A percentile compares a stretch with the other conserved stretches of the same genome.
These are phyloP conservation scores for Clarireedia homoeocarpa DNA, from an alignment of 2,329 filamentous ascomycete genomes.

Conservation along the genomic window DNA sequence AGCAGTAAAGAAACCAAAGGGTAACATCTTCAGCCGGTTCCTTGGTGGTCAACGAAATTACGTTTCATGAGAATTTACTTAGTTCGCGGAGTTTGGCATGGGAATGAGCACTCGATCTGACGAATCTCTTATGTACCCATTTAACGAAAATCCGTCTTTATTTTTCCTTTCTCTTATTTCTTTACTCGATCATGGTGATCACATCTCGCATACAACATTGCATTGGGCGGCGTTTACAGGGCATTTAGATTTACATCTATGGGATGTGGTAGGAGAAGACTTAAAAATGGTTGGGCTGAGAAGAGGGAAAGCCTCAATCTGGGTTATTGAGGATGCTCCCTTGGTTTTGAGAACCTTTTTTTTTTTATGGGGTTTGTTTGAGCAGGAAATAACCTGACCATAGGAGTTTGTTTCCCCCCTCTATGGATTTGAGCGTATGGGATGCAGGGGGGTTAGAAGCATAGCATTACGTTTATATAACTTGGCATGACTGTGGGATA, in stretches of 20 bases:
- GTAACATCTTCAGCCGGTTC: slow-evolving; percentile 25
- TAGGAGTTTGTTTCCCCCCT: background rate
- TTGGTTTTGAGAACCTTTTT: background rate
- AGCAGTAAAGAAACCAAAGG: slow-evolving; percentile 20
- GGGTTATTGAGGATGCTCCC: background rate
- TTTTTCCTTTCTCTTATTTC: background rate
- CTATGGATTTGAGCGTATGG: background rate
- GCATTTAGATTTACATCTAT: slow-evolving; percentile 1
- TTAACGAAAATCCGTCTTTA: background rate
- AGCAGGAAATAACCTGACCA: background rate
- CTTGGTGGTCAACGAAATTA: slow-evolving; percentile 11
- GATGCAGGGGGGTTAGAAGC: background rate
- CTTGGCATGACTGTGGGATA: slow-evolving; percentile 1
- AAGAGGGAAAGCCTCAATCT: slow-evolving; percentile 4
- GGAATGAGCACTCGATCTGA: background rate
- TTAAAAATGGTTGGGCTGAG: background rate
- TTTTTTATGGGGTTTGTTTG: background rate
- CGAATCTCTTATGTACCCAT: slow-evolving; percentile 7
- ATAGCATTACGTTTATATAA: slow-evolving; percentile 3
- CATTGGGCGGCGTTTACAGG: slow-evolving; percentile 8
- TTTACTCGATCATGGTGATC: background rate
- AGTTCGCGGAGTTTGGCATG: background rate
- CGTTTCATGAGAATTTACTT: background rate
- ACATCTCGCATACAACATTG: background rate
- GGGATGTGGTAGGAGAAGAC: background rate